phyloP scores from a whole-genome alignment of 2,329 filamentous ascomycete genomes.

The Cytospora schulzeri region DNA sequence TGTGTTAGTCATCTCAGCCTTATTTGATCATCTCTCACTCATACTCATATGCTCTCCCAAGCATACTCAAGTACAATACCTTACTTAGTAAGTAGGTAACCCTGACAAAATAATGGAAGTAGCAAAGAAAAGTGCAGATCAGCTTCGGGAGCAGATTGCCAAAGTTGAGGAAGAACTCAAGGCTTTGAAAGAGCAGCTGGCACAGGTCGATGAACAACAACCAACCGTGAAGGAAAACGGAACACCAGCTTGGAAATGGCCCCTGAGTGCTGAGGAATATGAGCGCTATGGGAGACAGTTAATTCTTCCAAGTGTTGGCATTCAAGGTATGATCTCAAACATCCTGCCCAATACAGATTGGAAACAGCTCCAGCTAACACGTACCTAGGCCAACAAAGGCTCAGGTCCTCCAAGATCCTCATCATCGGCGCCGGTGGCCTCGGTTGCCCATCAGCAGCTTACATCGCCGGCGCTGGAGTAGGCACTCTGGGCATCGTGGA shows the following conservation, averaged over 20 bases:
- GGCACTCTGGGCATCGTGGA: slow-evolving; percentile 84
- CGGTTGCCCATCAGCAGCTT: slow-evolving; percentile 90
- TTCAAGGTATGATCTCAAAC: slow-evolving; percentile 58
- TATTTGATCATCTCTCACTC: slow-evolving; percentile 3
- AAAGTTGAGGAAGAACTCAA: slow-evolving; percentile 51
- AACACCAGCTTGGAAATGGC: slow-evolving; percentile 59
- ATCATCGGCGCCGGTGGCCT: slow-evolving; percentile 87
- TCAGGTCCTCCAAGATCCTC: slow-evolving; percentile 72
- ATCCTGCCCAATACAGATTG: not conserved
- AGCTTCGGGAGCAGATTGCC: slow-evolving; percentile 50
- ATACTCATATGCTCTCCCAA: not conserved
- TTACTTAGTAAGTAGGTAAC: too few relatives aligned
- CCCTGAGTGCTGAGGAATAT: slow-evolving; percentile 73
- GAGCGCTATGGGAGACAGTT: slow-evolving; percentile 87
- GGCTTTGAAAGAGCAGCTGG: slow-evolving; percentile 48
- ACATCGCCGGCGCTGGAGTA: slow-evolving; percentile 86
- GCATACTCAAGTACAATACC: not conserved
- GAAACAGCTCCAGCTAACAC: not conserved
- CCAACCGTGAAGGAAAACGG: slow-evolving; percentile 14
- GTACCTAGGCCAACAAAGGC: slow-evolving; percentile 68
- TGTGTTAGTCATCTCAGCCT: slow-evolving; percentile 20
- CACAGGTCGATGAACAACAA: slow-evolving; percentile 41
- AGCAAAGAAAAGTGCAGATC: slow-evolving; percentile 35
- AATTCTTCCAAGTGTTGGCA: slow-evolving; percentile 79
- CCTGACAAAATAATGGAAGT: slow-evolving; percentile 44